Percentiles rank a stretch among this genome's conserved stretches.
These are phyloP conservation scores for Hypoxylon lienhwacheense DNA, from an alignment of 495 filamentous ascomycete species.

Conservation along the genomic window DNA sequence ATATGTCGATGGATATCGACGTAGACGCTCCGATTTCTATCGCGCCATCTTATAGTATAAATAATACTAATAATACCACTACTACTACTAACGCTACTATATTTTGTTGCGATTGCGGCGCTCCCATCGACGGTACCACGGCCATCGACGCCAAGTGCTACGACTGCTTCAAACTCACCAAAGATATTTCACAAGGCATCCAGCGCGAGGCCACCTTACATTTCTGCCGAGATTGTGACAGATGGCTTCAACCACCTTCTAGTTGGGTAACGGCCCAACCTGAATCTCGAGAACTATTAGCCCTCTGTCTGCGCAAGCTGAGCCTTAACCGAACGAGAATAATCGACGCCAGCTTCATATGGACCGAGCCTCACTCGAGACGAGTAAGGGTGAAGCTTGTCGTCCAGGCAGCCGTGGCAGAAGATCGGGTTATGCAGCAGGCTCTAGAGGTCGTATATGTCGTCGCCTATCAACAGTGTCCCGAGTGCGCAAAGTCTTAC, in stretches of 20 bases:
- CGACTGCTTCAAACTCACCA: constrained; percentile 88
- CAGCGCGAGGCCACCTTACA: constrained; percentile 82
- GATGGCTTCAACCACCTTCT: constrained; percentile 86
- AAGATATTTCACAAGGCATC: constrained; percentile 92
- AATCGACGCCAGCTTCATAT: constrained; percentile 93
- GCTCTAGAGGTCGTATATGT: constrained; percentile 91
- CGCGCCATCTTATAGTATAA: constrained; percentile 26
- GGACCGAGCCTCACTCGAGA: constrained; percentile 95
- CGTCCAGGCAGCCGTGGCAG: constrained; percentile 68
- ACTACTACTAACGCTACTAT: constrained; percentile 50
- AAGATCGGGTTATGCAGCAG: constrained; percentile 88
- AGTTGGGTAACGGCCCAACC: constrained; percentile 80
- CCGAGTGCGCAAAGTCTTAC: constrained; percentile 90
- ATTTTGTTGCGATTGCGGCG: constrained; percentile 93
- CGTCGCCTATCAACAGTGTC: constrained; percentile 85
- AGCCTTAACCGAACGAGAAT: constrained; percentile 85
- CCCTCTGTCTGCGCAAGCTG: constrained; percentile 82
- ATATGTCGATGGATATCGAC: constrained; percentile 42
- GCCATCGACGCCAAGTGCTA: constrained; percentile 86
- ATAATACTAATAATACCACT: constrained; percentile 5
- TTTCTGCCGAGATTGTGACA: constrained; percentile 86
- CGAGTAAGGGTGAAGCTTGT: constrained; percentile 91
- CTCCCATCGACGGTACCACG: constrained; percentile 87
- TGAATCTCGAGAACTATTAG: constrained; percentile 87
- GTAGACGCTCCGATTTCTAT: constrained; percentile 36